Evolutionary conservation across 2,329 filamentous ascomycete species (phyloP), one percentile per base, ranked within the genome.

Genomic region (Fusarium newnesense): DNA sequence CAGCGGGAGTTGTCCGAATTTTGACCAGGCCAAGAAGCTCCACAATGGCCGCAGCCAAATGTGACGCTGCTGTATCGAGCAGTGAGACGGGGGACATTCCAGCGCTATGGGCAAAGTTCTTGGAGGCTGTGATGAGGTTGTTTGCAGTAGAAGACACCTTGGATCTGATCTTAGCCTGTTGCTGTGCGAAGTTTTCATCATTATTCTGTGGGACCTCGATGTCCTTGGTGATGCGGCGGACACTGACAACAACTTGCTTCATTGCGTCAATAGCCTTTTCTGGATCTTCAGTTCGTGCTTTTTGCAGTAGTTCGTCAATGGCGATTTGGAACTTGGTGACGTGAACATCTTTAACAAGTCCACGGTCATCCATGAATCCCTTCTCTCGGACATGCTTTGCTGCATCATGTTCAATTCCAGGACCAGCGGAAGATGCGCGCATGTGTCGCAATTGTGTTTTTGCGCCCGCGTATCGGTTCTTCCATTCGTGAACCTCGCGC

Each of bases 291-390:
- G 87, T 87, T 56, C 95, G 91, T 24, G 95, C 94, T 44, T 88
- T 89, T 72, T 92, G 92, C 40, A 99, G 87, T 43, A 98, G 87
- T 77, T 98, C 96, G 79, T 99, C 96, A 69, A 99, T 93, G 28
- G 95, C 90, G 68, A 98, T 92, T 81, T 99, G 96, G 85, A 97
- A 98, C 79, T 94, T 95, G 57, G 96, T 98, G 74, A 99, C 91
- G 80, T 98, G 93, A 18, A 98, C 89, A 81, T 98, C 96, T 83
- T 94, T 95, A 76, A 99, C 91, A 28, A 96, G 81, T 10, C 96
- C 96, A 67, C 91, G 89, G 18, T 92, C 89, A 42, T 92, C 88
- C 28, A 89, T 88, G 73, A 96, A 92, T 32, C 87, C 90, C 78
- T 88, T 89, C 59, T 94, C 91, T 57, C 89, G 89, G 44, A 91